Evolutionary conservation across 495 filamentous ascomycete species (phyloP), one percentile per base, ranked within the genome.

Genomic region (Annulohypoxylon moriforme): DNA sequence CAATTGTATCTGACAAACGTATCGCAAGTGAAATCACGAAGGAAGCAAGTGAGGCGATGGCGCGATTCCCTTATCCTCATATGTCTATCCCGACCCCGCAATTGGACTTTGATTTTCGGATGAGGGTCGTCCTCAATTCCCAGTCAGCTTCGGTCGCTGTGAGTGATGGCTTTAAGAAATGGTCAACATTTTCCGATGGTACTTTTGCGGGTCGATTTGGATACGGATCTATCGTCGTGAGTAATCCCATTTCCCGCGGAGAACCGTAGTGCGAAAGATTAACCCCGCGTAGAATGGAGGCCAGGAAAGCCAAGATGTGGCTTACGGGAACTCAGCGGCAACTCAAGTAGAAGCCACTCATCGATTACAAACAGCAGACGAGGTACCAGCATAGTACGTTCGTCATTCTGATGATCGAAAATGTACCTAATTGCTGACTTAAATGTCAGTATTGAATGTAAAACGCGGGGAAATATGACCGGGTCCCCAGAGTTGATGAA

Each of bases 161-260:
- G 4, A 81, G 77, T 13, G 83, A 85, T 42, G 87, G 87, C 25
- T 81, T 86, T 59, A 81, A 87, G 55, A 87, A 89, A 57, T 87
- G 84, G 85, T 82, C 89, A 14, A 87, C 86, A 22, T 85, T 86
- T 64, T 72, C 86, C 49, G 85, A 84, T 38, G 88, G 88, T 18
- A 85, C 84, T 67, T 90, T 87, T 86, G 87, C 88, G 36, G 88
- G 87, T 40, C 79, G 83, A 64, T 88, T 87, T 81, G 88, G 87
- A 22, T 85, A 87, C 69, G 88, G 88, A 38, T 80, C 85, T 52
- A 82, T 90, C 60, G 74, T 89, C 68, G 88, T 90, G 81, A 76
- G 86, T 77, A 69, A 57, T 25, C 46, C 49, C 33, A 20, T 10
- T 46, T 11, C 34, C 13, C 16, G 27, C 22, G 14, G 20, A 27